These are phyloP conservation scores for Apiospora hydei DNA, from an alignment of 2,329 filamentous ascomycete genomes.

Conservation along the genomic window DNA sequence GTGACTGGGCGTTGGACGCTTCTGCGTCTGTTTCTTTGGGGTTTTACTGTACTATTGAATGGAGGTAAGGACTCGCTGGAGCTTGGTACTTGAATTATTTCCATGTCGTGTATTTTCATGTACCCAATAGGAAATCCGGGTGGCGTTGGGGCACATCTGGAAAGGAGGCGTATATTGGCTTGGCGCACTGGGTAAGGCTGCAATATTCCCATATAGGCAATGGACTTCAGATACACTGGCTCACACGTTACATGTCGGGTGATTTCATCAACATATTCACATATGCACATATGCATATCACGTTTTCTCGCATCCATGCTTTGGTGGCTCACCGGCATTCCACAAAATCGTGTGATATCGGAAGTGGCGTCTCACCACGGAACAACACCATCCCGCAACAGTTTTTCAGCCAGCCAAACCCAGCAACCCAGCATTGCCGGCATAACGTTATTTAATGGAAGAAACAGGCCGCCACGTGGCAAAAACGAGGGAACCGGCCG, in stretches of 20 bases:
- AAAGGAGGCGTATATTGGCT: slow-evolving; percentile 13
- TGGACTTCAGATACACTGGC: neutral
- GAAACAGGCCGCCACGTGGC: neutral
- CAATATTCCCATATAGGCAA: neutral
- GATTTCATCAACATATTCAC: neutral
- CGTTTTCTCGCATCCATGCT: neutral
- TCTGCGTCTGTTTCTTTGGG: neutral
- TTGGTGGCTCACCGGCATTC: neutral
- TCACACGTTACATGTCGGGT: too few species aligned
- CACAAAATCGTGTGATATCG: slow-evolving; percentile 8
- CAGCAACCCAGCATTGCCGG: neutral
- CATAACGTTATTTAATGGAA: neutral
- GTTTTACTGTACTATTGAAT: neutral
- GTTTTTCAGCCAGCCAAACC: neutral
- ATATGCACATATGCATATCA: neutral
- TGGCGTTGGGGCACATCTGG: neutral
- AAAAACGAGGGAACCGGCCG: neutral
- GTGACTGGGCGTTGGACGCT: neutral
- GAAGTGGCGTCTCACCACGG: neutral
- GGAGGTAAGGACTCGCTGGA: neutral
- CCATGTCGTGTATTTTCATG: neutral
- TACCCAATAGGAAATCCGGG: neutral
- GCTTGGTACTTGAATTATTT: neutral
- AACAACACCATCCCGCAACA: neutral
- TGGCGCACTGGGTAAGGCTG: neutral